These are phyloP conservation scores for Chlorella variabilis DNA, from an alignment of 163 green algal species.

Conservation along the genomic window DNA sequence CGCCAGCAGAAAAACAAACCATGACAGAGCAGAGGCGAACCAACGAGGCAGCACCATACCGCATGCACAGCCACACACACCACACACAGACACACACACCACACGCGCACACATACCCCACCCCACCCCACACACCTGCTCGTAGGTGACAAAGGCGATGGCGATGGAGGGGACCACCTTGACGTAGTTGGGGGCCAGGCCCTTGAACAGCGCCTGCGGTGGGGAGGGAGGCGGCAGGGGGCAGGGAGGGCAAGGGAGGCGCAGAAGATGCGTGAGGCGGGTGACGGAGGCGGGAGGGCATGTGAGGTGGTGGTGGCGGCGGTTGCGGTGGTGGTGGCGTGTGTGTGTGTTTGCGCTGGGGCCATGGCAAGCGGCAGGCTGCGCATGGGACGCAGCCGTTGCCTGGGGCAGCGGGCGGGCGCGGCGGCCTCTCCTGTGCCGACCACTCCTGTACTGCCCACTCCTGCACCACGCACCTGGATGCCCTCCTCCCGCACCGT, in stretches of 20 bases:
- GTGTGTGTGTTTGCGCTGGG: no score
- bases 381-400: background rate
- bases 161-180: constrained; percentile 98
- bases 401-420: background rate
- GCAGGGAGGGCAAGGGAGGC: no score
- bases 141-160: constrained; percentile 98
- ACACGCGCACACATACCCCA: no score
- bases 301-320: background rate
- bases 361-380: no score
- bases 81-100: background rate
- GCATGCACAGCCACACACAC: background rate
- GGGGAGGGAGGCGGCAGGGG: background rate
- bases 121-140: constrained; percentile 72
- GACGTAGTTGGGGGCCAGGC: constrained; percentile 96
- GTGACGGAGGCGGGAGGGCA: background rate
- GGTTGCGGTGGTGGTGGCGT: no score
- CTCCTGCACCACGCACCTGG: constrained; percentile 39
- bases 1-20: no score
- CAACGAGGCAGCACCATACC: no score
- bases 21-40: no score
- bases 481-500: constrained; percentile 93
- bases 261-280: no score
- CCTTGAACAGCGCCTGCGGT: constrained; percentile 66
- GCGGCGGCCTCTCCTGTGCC: background rate
- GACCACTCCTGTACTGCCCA: no score